Base-by-base conservation (phyloP, 1,284 basidiomycete genomes). In the Mrakiaceae sp. region DNA sequence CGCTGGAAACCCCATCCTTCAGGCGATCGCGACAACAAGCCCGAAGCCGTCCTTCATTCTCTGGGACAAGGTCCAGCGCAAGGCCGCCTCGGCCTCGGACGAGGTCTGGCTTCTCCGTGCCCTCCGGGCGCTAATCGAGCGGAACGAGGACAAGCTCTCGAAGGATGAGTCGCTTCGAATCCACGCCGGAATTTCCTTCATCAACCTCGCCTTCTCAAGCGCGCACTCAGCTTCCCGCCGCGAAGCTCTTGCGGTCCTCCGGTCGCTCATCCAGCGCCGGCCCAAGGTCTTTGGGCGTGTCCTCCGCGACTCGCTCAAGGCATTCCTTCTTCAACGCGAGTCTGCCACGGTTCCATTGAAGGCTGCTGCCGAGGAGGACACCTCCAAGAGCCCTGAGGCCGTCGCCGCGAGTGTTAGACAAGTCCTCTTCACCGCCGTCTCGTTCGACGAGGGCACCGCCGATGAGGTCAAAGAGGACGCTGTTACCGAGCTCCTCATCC, bases 41-140 rank as follows among this genome's bases (percentile, higher is more conserved):
- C 76, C 77, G 14, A 95, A 91, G 72, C 88, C 90, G 0, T 87
- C 87, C 1, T 95, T 95, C 77, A 73, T 96, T 51, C 72, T 94
- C 27, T 90, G 84, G 82, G 90, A 93, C 64, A 92, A 88, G 74
- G 84, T 89, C 0, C 92, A 91, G 72, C 82, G 85, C 64, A 91
- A 89, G 73, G 71, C 87, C 5, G 77, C 77, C 5, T 81, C 83
- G 5, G 70, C 76, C 0, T 83, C 84, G 16, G 91, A 94, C 46
- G 84, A 90, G 68, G 72, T 70, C 14, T 95, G 92, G 92, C 76
- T 95, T 3, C 77, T 90, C n/a, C 81, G 86, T 44, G 85, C 87
- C 0, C 73, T 81, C 5, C 79, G 84, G 63, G 81, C 80, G 0
- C 76, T 83, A 0, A 69, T 88, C 5, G 69, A 74, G 0, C 81